Conservation (phyloP, 192 early-diverging fungal genomes). For the Paraglomus brasilianum region DNA sequence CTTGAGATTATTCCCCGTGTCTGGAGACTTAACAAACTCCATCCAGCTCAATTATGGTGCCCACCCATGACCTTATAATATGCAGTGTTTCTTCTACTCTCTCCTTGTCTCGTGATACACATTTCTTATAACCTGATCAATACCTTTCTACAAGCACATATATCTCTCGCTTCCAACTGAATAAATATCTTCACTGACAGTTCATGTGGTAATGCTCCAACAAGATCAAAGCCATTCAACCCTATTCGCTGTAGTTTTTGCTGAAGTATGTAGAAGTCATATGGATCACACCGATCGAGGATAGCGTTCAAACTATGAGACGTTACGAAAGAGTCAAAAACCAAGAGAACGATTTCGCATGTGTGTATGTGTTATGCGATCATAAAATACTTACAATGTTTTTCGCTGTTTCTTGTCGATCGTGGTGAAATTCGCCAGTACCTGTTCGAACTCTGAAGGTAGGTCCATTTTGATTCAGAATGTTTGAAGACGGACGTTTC, state of each 20-base stretch:
- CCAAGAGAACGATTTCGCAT: neutral
- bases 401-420: slow-evolving; percentile 21
- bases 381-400: slow-evolving; percentile 13
- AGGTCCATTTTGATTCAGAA: neutral
- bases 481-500: too few species aligned
- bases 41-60: too few species aligned
- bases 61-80: too few species aligned
- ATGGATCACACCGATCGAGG: slow-evolving; percentile 17
- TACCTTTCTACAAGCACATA: slow-evolving; percentile 24
- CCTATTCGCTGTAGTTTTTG: neutral
- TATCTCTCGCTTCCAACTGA: slow-evolving; percentile 1
- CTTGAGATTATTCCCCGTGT: too few species aligned
- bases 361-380: neutral
- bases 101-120: too few species aligned
- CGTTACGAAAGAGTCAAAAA: neutral
- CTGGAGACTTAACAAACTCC: too few species aligned
- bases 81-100: too few species aligned
- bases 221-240: slow-evolving; percentile 8
- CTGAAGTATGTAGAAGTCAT: slow-evolving; percentile 21
- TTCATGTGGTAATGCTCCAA: slow-evolving; percentile 20
- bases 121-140: too few species aligned
- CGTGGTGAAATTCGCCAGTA: neutral
- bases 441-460: neutral
- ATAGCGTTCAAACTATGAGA: slow-evolving; percentile 8
- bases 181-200: slow-evolving; percentile 28